A percentile compares a stretch with the other conserved stretches of the same genome.
phyloP scores from a whole-genome alignment of 768 basidiomycete species.

The Termitomyces sp. region DNA sequence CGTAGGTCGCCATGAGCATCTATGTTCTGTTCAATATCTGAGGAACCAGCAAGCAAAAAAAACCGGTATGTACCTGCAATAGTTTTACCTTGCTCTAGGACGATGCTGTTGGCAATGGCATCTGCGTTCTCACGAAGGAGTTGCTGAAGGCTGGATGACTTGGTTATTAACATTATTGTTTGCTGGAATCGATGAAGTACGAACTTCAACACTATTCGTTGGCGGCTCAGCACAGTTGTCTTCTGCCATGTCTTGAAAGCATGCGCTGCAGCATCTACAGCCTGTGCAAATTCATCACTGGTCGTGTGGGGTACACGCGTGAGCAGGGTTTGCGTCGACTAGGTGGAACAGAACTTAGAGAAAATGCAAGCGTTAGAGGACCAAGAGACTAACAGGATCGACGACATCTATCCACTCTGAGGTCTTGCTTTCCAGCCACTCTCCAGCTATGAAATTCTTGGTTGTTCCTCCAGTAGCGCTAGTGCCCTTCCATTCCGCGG shows the following conservation, averaged over 20 bases:
- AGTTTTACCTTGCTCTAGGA: constrained; percentile 96
- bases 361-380: neutral
- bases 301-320: constrained; percentile 91
- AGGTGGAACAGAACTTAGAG: constrained; percentile 1
- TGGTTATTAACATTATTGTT: neutral
- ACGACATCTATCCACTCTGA: constrained; percentile 80
- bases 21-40: constrained; percentile 19
- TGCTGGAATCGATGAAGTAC: constrained; percentile 21
- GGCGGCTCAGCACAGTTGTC: constrained; percentile 80
- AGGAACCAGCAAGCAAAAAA: neutral
- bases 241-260: constrained; percentile 90
- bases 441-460: constrained; percentile 89
- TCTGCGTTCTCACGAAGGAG: constrained; percentile 84
- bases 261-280: constrained; percentile 76
- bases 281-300: constrained; percentile 71
- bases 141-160: constrained; percentile 68
- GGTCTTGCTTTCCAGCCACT: constrained; percentile 81
- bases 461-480: constrained; percentile 81
- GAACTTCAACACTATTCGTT: constrained; percentile 86
- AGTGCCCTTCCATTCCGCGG: constrained; percentile 83
- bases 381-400: constrained; percentile 70
- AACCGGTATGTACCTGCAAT: constrained; percentile 52
- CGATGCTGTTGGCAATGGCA: constrained; percentile 84
- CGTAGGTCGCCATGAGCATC: constrained; percentile 96
- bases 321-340: constrained; percentile 91